Conservation (phyloP, 306 rosid species). For the Gleditsia sinensis region DNA sequence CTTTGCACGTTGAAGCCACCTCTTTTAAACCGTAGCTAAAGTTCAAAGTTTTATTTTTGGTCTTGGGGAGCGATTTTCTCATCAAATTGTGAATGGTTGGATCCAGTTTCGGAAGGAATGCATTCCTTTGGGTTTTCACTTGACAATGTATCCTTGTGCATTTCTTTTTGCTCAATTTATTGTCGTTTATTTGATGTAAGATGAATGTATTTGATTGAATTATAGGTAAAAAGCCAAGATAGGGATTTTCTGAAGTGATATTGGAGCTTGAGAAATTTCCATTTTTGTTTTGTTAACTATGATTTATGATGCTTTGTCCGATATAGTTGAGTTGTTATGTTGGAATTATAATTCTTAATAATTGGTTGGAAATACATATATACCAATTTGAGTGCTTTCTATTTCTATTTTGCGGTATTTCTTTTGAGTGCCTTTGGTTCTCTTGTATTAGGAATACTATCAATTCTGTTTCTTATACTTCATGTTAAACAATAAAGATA, state of each 20-base stretch:
- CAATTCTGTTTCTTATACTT: slow-evolving; percentile 25
- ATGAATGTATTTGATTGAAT: slow-evolving; percentile 10
- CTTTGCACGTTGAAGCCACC: slow-evolving; percentile 18
- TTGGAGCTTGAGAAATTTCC: background rate
- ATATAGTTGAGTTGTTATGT: slow-evolving; percentile 32
- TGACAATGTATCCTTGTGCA: background rate
- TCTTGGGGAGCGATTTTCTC: slow-evolving; percentile 3
- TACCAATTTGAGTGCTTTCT: slow-evolving; percentile 28
- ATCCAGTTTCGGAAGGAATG: slow-evolving; percentile 32
- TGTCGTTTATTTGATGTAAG: background rate
- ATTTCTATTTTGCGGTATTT: slow-evolving; percentile 27
- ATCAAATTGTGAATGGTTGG: slow-evolving; percentile 16
- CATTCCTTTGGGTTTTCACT: slow-evolving; percentile 1
- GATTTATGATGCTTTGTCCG: slow-evolving; percentile 25
- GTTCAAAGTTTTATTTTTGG: background rate
- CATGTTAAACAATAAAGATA: slow-evolving; percentile 32
- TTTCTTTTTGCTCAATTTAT: background rate
- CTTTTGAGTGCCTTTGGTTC: slow-evolving; percentile 27
- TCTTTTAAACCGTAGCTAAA: background rate
- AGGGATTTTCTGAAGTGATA: background rate
- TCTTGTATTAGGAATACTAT: slow-evolving; percentile 27
- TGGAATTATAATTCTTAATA: slow-evolving; percentile 31
- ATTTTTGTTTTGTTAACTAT: background rate
- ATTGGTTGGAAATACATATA: slow-evolving; percentile 35
- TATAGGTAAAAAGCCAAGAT: slow-evolving; percentile 1